Evolutionary conservation across 345 rosid genomes (phyloP).

Genomic region (Salix dunnii): DNA sequence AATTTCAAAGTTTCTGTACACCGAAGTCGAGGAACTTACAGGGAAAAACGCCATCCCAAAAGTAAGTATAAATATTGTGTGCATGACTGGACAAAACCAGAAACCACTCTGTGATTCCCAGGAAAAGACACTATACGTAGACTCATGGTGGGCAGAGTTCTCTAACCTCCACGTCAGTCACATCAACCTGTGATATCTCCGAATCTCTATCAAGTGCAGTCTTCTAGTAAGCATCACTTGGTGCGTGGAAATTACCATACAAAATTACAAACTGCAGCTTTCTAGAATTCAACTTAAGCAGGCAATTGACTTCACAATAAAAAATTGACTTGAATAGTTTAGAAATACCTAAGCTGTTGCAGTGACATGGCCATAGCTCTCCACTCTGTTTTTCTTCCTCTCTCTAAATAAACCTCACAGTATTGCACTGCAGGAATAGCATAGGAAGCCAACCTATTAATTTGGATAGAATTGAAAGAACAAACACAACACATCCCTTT

Average conservation of each 20-base stretch:
- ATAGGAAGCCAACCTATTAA: neutral
- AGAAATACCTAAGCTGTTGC: too few relatives aligned
- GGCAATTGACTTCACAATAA: neutral
- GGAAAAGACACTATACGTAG: neutral
- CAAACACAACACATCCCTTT: neutral
- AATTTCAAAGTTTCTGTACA: too few relatives aligned
- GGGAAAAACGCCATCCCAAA: too few relatives aligned
- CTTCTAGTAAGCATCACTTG: neutral
- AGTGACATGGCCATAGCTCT: neutral
- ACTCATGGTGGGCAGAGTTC: neutral
- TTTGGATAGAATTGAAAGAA: neutral
- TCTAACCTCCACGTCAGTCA: neutral
- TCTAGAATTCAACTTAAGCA: neutral
- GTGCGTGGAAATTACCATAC: too few relatives aligned
- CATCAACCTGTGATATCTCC: neutral
- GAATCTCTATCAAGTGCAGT: neutral
- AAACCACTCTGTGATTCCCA: neutral
- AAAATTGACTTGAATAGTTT: neutral
- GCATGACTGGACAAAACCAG: too few relatives aligned
- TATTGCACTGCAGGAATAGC: slow-evolving; percentile 9
- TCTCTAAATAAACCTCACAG: neutral
- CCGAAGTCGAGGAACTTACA: too few relatives aligned
- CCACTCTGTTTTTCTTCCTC: neutral
- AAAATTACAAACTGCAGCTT: too few relatives aligned
- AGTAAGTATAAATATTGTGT: too few relatives aligned